Conservation (phyloP, 495 filamentous ascomycete species). For the Penicillium psychrofluorescens region DNA sequence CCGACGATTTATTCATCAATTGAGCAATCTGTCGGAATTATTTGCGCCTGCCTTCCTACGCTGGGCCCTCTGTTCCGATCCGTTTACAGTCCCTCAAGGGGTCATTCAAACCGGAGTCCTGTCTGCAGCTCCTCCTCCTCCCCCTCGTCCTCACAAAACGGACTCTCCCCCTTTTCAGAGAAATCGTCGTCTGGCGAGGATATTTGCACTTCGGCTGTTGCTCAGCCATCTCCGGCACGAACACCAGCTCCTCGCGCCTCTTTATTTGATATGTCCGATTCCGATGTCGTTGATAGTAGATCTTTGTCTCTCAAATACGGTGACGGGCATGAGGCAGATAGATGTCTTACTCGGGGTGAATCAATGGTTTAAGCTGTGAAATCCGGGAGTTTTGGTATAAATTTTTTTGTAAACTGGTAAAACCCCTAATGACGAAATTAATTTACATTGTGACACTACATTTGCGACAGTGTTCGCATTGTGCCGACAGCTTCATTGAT, state of each 20-base stretch:
- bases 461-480: too few relatives aligned
- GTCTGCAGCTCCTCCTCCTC: background rate
- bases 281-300: background rate
- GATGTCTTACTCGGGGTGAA: background rate
- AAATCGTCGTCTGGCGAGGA: slow-evolving; percentile 3
- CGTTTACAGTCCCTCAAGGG: slow-evolving; percentile 4
- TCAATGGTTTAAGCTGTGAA: slow-evolving; percentile 3
- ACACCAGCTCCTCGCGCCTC: background rate
- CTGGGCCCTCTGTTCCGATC: slow-evolving; percentile 21
- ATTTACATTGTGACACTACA: too few relatives aligned
- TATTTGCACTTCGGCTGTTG: background rate
- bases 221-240: background rate
- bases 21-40: slow-evolving; percentile 43
- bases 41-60: slow-evolving; percentile 43
- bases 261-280: background rate
- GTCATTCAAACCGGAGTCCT: background rate
- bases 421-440: too few relatives aligned
- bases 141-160: background rate
- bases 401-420: too few relatives aligned
- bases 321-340: background rate
- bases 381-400: too few relatives aligned
- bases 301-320: background rate
- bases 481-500: too few relatives aligned
- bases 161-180: background rate
- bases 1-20: slow-evolving; percentile 43